A percentile compares a stretch with the other conserved stretches of the same genome.
These are phyloP conservation scores for Psidium friedrichsthalianum DNA, from an alignment of 345 rosid species.

Conservation along the genomic window DNA sequence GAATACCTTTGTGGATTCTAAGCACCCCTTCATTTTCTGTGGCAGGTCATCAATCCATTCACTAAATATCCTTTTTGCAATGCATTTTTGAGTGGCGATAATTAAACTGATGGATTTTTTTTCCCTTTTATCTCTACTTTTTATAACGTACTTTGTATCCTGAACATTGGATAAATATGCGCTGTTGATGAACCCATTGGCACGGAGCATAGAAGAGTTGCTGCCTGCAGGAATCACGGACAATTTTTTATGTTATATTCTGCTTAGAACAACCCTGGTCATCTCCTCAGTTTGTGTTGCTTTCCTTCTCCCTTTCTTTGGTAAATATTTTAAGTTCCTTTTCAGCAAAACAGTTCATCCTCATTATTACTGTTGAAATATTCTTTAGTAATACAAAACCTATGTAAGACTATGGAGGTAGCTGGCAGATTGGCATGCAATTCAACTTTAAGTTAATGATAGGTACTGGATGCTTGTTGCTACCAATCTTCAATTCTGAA, in stretches of 20 bases:
- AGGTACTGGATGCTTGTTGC: background rate
- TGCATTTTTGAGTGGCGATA: background rate
- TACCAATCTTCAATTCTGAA: background rate
- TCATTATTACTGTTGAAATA: background rate
- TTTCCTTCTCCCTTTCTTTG: slow-evolving; percentile 78
- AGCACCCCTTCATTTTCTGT: background rate
- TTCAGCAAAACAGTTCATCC: background rate
- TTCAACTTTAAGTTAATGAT: background rate
- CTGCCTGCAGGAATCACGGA: slow-evolving; percentile 43
- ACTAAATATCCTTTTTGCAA: slow-evolving; percentile 63
- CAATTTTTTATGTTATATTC: slow-evolving; percentile 45
- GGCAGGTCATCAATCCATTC: slow-evolving; percentile 84
- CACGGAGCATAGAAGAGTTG: slow-evolving; percentile 85
- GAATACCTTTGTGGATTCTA: slow-evolving; percentile 2
- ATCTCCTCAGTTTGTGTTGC: slow-evolving; percentile 73
- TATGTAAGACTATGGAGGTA: background rate
- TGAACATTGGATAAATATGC: slow-evolving; percentile 43
- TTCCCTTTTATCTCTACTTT: background rate
- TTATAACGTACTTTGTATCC: slow-evolving; percentile 2
- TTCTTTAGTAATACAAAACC: background rate
- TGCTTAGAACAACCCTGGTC: slow-evolving; percentile 67
- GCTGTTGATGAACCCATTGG: slow-evolving; percentile 75
- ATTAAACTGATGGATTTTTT: background rate
- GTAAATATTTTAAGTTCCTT: slow-evolving; percentile 14
- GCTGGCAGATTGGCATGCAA: background rate